Base-by-base conservation (phyloP, 176 grass and related monocot genomes). In the Ananas comosus region DNA sequence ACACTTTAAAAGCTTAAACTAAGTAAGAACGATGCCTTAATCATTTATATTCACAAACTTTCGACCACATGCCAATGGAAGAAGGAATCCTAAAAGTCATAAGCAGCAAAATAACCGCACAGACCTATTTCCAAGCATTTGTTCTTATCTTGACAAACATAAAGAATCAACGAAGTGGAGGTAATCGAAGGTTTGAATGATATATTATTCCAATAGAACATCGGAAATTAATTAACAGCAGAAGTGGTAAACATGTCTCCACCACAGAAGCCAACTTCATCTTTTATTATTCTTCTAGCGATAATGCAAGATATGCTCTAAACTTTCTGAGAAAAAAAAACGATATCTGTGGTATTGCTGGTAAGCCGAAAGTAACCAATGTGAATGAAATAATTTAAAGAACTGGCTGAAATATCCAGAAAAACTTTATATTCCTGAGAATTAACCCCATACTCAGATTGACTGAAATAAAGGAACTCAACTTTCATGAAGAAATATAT, bases 161-260 rank as follows among this genome's bases (percentile, higher is more conserved):
- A 67, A 67, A 67, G 28, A 67, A 18, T 49, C 49, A 13, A 67
- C 42, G 33, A 47, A 67, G 14, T 48, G 65, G 64, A 49, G 33
- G 64, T n/a, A 49, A 49, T 67, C 65, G 48, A 67, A 67, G 12
- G 65, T n/a, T 49, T 49, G 65, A 18, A 49, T 67, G 65, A 67
- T 13, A 7, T 33, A 17, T 48, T 48, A 9, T 27, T 48, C 28
- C 48, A 57, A 57, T 57, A 16, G 16, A 33, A 67, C 65, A 11
- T 49, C 10, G 65, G 33, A 67, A 17, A 67, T n/a, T 49, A 17
- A 67, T n/a, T 49, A 7, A 48, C 33, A 18, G 16, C 14, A 10
- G 14, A 27, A 67, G 3, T 9, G 25, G 33, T 49, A 47, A 47
- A 29, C 24, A 49, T 67, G 42, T 19, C 65, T 48, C 65, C 65